These are phyloP conservation scores for Sporothrix mexicana DNA, from an alignment of 2,329 filamentous ascomycete genomes.

Conservation along the genomic window DNA sequence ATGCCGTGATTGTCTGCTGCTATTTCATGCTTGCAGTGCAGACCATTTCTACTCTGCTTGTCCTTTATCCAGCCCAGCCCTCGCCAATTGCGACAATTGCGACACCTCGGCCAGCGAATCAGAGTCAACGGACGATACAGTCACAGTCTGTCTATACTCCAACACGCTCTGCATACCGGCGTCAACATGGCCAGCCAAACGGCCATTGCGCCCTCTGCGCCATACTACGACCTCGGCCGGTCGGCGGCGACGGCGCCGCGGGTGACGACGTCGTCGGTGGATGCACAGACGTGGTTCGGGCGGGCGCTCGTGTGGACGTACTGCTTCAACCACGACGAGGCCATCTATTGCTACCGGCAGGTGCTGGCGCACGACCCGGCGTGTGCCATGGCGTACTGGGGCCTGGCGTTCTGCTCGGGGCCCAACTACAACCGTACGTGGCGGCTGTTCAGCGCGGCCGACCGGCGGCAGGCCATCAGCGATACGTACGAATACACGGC, in stretches of 20 bases:
- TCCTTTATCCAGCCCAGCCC: neutral
- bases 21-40: constrained; percentile 15
- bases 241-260: neutral
- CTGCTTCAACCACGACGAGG: constrained; percentile 78
- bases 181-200: too few relatives aligned
- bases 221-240: constrained; percentile 32
- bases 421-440: constrained; percentile 82
- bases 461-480: constrained; percentile 49
- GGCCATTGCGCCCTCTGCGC: constrained; percentile 2
- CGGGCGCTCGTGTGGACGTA: constrained; percentile 76
- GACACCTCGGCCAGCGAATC: too few relatives aligned
- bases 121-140: too few relatives aligned
- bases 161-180: too few relatives aligned
- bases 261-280: constrained; percentile 25
- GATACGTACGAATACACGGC: constrained; percentile 20
- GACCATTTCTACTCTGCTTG: neutral
- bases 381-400: constrained; percentile 72
- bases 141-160: too few relatives aligned
- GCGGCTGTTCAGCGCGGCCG: constrained; percentile 69
- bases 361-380: constrained; percentile 60
- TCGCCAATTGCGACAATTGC: neutral
- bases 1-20: constrained; percentile 25
- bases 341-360: constrained; percentile 66
- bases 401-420: constrained; percentile 71
- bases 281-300: constrained; percentile 68